These are phyloP conservation scores for Starmerella floris DNA, from an alignment of 805 yeast genomes.

Conservation along the genomic window DNA sequence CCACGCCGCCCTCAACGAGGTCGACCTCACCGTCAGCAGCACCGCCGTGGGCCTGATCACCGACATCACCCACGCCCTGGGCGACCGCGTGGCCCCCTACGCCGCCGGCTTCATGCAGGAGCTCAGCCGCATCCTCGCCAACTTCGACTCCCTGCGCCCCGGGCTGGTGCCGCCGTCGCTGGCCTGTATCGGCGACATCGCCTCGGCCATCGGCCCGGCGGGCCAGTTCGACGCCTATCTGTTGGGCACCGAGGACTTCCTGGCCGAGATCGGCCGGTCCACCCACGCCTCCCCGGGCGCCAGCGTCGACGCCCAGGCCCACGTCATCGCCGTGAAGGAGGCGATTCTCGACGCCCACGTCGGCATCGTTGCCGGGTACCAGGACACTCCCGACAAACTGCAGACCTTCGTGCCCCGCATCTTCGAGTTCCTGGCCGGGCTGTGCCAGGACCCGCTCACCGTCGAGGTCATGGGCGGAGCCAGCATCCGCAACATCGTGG, in stretches of 20 bases:
- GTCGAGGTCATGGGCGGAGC: slow-evolving; percentile 41
- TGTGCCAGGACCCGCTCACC: slow-evolving; percentile 49
- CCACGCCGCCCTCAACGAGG: slow-evolving; percentile 63
- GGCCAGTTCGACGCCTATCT: slow-evolving; percentile 61
- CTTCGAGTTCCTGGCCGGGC: slow-evolving; percentile 50
- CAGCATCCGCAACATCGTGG: slow-evolving; percentile 72
- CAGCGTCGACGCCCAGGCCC: slow-evolving; percentile 64
- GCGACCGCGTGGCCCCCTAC: slow-evolving; percentile 57
- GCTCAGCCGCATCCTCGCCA: slow-evolving; percentile 59
- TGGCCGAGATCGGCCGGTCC: slow-evolving; percentile 27
- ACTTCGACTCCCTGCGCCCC: slow-evolving; percentile 46
- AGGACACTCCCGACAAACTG: slow-evolving; percentile 50
- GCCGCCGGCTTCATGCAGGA: slow-evolving; percentile 71
- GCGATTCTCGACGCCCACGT: slow-evolving; percentile 92
- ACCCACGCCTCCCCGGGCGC: slow-evolving; percentile 33
- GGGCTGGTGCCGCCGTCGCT: slow-evolving; percentile 78
- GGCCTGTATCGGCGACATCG: slow-evolving; percentile 92
- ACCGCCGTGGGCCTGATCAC: slow-evolving; percentile 94
- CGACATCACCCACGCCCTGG: slow-evolving; percentile 82
- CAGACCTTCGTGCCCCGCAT: slow-evolving; percentile 54
- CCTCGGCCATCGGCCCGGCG: slow-evolving; percentile 75
- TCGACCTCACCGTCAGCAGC: slow-evolving; percentile 68
- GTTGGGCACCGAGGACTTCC: slow-evolving; percentile 64
- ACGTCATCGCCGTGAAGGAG: slow-evolving; percentile 58
- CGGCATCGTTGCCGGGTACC: slow-evolving; percentile 86